These are phyloP conservation scores for Endoconidiophora polonica DNA, from an alignment of 2,329 filamentous ascomycete species.

Conservation along the genomic window DNA sequence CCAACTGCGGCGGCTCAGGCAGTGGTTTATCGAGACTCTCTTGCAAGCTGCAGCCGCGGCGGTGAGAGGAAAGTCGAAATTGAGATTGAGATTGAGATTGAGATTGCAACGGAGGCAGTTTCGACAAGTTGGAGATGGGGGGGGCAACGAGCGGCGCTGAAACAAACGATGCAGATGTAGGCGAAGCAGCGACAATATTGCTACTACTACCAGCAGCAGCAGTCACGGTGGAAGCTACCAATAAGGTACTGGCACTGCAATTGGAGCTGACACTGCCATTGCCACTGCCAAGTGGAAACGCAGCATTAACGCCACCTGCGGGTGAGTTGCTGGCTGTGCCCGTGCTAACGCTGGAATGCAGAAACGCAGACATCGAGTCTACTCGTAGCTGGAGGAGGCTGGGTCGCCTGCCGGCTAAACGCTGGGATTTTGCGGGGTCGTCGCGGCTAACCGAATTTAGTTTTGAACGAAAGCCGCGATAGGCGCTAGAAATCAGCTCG, in stretches of 20 bases:
- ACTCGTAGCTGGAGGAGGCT: constrained; percentile 22
- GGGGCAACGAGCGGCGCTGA: constrained; percentile 9
- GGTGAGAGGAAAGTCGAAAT: constrained; percentile 2
- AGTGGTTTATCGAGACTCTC: constrained; percentile 40
- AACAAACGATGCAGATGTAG: constrained; percentile 1
- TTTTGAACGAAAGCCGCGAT: constrained; percentile 29
- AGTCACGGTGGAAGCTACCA: constrained; percentile 13
- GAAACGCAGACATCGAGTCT: constrained; percentile 24
- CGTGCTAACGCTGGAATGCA: background rate
- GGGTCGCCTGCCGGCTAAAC: constrained; percentile 6
- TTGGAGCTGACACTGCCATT: constrained; percentile 15
- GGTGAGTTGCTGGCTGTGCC: background rate
- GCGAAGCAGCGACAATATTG: background rate
- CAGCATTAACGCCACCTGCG: background rate
- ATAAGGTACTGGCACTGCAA: constrained; percentile 14
- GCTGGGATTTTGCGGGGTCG: constrained; percentile 22
- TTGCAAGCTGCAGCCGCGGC: constrained; percentile 34
- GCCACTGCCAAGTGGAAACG: constrained; percentile 11
- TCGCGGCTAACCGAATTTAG: constrained; percentile 24
- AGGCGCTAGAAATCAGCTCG: constrained; percentile 34
- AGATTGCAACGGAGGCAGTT: background rate
- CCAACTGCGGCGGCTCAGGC: constrained; percentile 30
- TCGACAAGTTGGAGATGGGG: constrained; percentile 13
- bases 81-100: background rate
- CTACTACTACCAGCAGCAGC: background rate